Conservation (phyloP, 2,329 filamentous ascomycete genomes). For the Fusarium hainanense region DNA sequence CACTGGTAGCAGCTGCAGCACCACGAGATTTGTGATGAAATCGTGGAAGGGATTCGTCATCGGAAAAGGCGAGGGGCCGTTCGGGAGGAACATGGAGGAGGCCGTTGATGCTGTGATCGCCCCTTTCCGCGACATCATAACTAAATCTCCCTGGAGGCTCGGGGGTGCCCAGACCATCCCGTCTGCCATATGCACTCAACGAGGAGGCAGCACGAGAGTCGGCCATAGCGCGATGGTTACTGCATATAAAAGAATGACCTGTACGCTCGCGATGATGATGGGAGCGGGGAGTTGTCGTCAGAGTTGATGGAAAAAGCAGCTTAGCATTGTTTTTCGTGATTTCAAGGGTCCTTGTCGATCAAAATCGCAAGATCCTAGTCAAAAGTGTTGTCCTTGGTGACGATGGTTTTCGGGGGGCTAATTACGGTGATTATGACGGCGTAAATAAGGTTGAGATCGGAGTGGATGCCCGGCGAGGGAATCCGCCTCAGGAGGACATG, state of each 20-base stretch:
- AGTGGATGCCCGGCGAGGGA: constrained; percentile 36
- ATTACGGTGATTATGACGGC: constrained; percentile 23
- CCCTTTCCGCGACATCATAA: constrained; percentile 42
- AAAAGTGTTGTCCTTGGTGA: constrained; percentile 39
- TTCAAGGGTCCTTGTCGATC: constrained; percentile 38
- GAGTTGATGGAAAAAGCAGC: constrained; percentile 29
- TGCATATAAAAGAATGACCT: constrained; percentile 39
- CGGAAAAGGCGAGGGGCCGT: constrained; percentile 45
- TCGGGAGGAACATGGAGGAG: constrained; percentile 42
- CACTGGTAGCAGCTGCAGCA: constrained; percentile 25
- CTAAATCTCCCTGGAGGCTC: constrained; percentile 44
- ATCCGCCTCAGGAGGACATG: constrained; percentile 42
- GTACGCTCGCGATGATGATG: constrained; percentile 26
- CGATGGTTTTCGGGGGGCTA: constrained; percentile 24
- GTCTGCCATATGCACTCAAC: constrained; percentile 41
- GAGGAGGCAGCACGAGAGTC: constrained; percentile 41
- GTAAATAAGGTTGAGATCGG: constrained; percentile 18
- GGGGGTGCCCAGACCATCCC: constrained; percentile 43
- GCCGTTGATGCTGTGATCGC: constrained; percentile 43
- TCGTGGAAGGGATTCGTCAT: constrained; percentile 45
- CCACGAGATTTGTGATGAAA: constrained; percentile 35
- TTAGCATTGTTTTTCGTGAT: constrained; percentile 41
- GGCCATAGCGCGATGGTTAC: constrained; percentile 42
- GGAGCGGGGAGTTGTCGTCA: constrained; percentile 36
- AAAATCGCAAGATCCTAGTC: constrained; percentile 27